phyloP scores from a whole-genome alignment of 768 basidiomycete genomes.

The Pleurotus eryngii region DNA sequence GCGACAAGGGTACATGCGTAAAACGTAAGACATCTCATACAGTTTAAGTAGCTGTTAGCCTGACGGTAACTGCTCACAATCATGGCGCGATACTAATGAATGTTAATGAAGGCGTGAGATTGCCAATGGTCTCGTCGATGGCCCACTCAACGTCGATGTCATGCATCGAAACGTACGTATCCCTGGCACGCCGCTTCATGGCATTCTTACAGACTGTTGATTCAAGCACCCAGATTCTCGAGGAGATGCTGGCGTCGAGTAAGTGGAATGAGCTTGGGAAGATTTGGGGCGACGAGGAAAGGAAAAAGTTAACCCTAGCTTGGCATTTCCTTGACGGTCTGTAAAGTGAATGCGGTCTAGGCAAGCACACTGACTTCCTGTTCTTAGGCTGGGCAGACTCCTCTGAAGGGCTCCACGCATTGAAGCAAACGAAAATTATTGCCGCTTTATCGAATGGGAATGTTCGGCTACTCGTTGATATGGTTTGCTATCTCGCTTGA shows the following conservation, averaged over 20 bases:
- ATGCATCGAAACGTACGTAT: conserved; percentile 50
- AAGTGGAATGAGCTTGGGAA: conserved; percentile 50
- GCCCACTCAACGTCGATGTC: conserved; percentile 48
- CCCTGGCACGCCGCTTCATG: background rate
- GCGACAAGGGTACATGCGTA: conserved; percentile 35
- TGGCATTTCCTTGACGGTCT: conserved; percentile 65
- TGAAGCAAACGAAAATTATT: conserved; percentile 51
- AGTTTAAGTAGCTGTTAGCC: too few relatives aligned
- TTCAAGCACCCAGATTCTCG: conserved; percentile 43
- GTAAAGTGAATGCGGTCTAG: too few relatives aligned
- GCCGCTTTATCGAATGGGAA: conserved; percentile 64
- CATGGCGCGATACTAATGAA: too few relatives aligned
- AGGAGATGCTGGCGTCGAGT: conserved; percentile 44
- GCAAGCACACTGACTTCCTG: background rate
- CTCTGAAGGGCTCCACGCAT: conserved; percentile 39
- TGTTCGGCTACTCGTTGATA: conserved; percentile 54
- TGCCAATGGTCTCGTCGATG: conserved; percentile 37
- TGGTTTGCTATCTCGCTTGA: conserved; percentile 37
- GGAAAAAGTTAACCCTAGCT: conserved; percentile 40
- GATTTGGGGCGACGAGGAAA: conserved; percentile 39
- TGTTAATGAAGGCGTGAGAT: conserved; percentile 34
- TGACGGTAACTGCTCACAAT: background rate
- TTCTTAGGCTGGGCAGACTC: conserved; percentile 56
- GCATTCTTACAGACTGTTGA: background rate
- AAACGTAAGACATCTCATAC: conserved; percentile 21